phyloP scores from a whole-genome alignment of 331 rosid species.

The Dryas integrifolia region DNA sequence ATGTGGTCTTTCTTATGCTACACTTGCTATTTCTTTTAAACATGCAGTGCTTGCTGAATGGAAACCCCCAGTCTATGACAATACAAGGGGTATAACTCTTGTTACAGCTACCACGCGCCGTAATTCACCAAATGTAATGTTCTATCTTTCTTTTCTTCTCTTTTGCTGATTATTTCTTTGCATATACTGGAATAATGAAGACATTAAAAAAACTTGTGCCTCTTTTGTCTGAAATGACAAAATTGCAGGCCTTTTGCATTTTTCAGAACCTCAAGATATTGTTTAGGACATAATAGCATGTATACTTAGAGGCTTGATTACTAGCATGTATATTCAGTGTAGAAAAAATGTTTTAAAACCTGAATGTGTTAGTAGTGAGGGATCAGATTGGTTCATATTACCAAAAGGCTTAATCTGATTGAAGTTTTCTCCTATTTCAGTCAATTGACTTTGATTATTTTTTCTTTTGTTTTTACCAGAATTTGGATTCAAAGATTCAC shows the following conservation, averaged over 20 bases:
- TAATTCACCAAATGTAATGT: slow-evolving; percentile 85
- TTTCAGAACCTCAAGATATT: too few species aligned
- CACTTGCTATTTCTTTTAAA: slow-evolving; percentile 13
- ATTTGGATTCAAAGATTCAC: slow-evolving; percentile 91
- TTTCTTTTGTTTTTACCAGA: slow-evolving; percentile 43
- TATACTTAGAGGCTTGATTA: too few species aligned
- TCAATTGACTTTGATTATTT: slow-evolving; percentile 9
- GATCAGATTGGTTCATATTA: background rate
- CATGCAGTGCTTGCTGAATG: slow-evolving; percentile 85
- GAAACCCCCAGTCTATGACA: slow-evolving; percentile 95
- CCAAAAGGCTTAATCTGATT: background rate
- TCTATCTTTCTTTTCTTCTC: background rate
- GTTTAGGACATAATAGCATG: too few species aligned
- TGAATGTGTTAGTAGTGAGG: too few species aligned
- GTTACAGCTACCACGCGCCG: slow-evolving; percentile 88
- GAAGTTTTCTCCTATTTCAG: slow-evolving; percentile 15
- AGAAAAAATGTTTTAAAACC: too few species aligned
- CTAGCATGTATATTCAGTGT: too few species aligned
- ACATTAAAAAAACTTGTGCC: background rate
- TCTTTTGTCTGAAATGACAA: background rate
- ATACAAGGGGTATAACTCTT: slow-evolving; percentile 64
- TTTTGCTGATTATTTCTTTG: background rate
- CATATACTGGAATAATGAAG: background rate
- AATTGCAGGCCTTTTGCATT: too few species aligned
- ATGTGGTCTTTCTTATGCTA: slow-evolving; percentile 8